These are phyloP conservation scores for Xylariaceae sp. DNA, from an alignment of 2,329 filamentous ascomycete species.

Conservation along the genomic window DNA sequence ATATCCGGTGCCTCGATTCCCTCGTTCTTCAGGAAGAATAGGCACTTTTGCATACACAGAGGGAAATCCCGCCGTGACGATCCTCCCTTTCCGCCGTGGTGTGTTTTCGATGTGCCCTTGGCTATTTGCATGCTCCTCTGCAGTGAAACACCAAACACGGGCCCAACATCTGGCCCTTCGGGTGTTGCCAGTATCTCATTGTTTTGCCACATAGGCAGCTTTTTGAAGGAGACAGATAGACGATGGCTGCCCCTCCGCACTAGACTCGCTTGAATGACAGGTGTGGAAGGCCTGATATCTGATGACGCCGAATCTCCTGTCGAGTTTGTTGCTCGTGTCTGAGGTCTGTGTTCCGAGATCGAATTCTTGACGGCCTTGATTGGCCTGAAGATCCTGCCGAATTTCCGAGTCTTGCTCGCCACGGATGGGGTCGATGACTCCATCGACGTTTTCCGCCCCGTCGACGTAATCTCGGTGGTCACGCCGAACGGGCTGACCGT, in stretches of 20 bases:
- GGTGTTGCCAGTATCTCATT: slow-evolving; percentile 21
- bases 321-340: slow-evolving; percentile 21
- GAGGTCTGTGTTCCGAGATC: slow-evolving; percentile 18
- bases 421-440: slow-evolving; percentile 5
- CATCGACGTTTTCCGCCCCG: background rate
- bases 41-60: slow-evolving; percentile 37
- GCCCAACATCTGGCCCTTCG: slow-evolving; percentile 21
- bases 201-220: slow-evolving; percentile 27
- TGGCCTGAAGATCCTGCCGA: slow-evolving; percentile 22
- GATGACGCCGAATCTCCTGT: slow-evolving; percentile 1
- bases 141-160: slow-evolving; percentile 37
- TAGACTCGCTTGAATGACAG: slow-evolving; percentile 25
- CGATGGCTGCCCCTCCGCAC: slow-evolving; percentile 25
- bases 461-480: slow-evolving; percentile 23
- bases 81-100: slow-evolving; percentile 30
- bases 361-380: slow-evolving; percentile 18
- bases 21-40: slow-evolving; percentile 32
- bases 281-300: slow-evolving; percentile 19
- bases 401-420: slow-evolving; percentile 10
- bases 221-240: slow-evolving; percentile 29
- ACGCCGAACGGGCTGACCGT: slow-evolving; percentile 16
- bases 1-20: slow-evolving; percentile 32
- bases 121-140: slow-evolving; percentile 36
- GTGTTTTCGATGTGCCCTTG: slow-evolving; percentile 33
- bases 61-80: slow-evolving; percentile 37